phyloP scores from a whole-genome alignment of 179 eudicot species.

The Vitellaria paradoxa region DNA sequence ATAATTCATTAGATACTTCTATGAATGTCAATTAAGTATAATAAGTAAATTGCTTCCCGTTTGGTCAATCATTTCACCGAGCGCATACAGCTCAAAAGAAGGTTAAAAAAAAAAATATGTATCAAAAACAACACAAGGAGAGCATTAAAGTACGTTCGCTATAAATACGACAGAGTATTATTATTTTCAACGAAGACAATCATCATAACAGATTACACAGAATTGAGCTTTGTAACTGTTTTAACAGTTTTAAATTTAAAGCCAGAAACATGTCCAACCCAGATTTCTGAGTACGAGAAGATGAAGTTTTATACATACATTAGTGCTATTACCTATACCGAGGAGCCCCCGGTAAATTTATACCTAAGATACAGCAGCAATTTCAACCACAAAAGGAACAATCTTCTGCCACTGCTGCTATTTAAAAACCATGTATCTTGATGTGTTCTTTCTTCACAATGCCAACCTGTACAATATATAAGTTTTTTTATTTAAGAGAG shows the following conservation, averaged over 20 bases:
- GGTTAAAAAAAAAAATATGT: too few relatives aligned
- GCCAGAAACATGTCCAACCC: background rate
- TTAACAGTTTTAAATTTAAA: background rate
- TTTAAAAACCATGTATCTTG: slow-evolving; percentile 19
- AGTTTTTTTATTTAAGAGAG: too few relatives aligned
- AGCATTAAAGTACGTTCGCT: background rate
- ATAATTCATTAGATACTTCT: too few relatives aligned
- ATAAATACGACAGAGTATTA: too few relatives aligned
- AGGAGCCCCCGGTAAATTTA: background rate
- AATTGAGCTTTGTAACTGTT: too few relatives aligned
- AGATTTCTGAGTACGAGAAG: background rate
- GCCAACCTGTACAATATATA: slow-evolving; percentile 7
- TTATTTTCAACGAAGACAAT: too few relatives aligned
- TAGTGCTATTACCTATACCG: background rate
- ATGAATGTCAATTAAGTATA: too few relatives aligned
- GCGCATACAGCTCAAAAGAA: too few relatives aligned
- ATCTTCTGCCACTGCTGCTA: background rate
- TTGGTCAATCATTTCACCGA: too few relatives aligned
- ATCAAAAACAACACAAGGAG: background rate
- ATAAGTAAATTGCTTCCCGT: too few relatives aligned
- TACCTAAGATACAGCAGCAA: background rate
- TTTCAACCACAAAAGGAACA: background rate
- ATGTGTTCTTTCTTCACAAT: slow-evolving; percentile 20
- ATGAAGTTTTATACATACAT: background rate
- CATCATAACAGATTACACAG: background rate